Evolutionary conservation across 2,329 filamentous ascomycete species (phyloP).

Genomic region (Beauveria sp.): DNA sequence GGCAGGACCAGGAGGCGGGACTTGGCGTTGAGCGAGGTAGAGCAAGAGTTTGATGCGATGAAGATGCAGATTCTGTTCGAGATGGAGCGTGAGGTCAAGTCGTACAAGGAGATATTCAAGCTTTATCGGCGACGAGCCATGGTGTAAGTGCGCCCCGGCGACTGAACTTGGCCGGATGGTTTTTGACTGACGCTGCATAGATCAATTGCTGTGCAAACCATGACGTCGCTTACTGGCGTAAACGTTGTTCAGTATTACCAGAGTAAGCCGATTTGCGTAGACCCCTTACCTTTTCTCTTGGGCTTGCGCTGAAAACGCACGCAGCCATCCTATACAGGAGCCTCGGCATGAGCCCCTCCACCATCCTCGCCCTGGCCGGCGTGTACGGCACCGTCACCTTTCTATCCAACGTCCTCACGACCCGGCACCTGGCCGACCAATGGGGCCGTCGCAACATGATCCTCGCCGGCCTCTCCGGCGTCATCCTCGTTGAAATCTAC

Average conservation of each 20-base stretch:
- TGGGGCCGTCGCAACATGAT: constrained; percentile 55
- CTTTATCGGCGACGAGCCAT: constrained; percentile 44
- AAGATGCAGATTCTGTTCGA: constrained; percentile 47
- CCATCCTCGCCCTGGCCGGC: constrained; percentile 44
- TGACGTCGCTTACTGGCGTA: constrained; percentile 49
- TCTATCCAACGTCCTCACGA: constrained; percentile 41
- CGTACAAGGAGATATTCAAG: constrained; percentile 42
- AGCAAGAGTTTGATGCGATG: constrained; percentile 48
- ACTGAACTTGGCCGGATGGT: background rate
- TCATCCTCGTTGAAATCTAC: constrained; percentile 51
- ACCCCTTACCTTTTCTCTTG: background rate
- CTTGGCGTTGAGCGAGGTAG: constrained; percentile 32
- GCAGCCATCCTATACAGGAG: constrained; percentile 43
- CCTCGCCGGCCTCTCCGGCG: constrained; percentile 40
- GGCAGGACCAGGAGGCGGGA: constrained; percentile 36
- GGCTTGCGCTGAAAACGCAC: background rate
- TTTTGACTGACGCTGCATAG: constrained; percentile 12
- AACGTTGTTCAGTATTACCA: constrained; percentile 45
- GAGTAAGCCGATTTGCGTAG: constrained; percentile 19
- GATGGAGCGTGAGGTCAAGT: constrained; percentile 46
- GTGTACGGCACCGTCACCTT: constrained; percentile 49
- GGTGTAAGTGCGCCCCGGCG: constrained; percentile 27
- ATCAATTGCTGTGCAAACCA: constrained; percentile 48
- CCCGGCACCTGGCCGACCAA: constrained; percentile 44
- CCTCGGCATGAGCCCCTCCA: constrained; percentile 40